These are phyloP conservation scores for Colletotrichum sp. DNA, from an alignment of 2,329 filamentous ascomycete species.

Conservation along the genomic window DNA sequence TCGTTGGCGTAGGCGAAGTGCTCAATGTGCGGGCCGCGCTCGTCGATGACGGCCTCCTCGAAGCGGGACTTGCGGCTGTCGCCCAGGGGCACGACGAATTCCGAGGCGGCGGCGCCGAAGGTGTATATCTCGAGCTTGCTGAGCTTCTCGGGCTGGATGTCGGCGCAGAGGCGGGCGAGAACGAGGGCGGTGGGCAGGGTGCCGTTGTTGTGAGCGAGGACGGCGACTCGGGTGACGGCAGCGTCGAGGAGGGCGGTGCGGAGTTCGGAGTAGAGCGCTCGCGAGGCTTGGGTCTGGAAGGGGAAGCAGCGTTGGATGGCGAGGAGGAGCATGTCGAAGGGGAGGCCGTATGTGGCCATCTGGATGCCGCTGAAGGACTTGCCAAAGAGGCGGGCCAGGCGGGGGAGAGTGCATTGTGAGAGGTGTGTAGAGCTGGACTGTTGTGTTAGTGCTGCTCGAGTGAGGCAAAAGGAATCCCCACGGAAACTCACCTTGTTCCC, in stretches of 20 bases:
- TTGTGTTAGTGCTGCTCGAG: neutral
- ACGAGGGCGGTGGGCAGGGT: slow-evolving; percentile 38
- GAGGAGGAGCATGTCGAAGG: slow-evolving; percentile 53
- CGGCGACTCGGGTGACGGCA: slow-evolving; percentile 35
- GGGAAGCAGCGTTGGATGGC: slow-evolving; percentile 34
- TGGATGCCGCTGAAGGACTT: slow-evolving; percentile 54
- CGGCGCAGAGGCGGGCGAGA: slow-evolving; percentile 39
- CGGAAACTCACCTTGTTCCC: slow-evolving; percentile 31
- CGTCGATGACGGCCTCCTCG: slow-evolving; percentile 20
- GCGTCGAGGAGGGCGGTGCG: slow-evolving; percentile 38
- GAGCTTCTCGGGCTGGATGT: slow-evolving; percentile 37
- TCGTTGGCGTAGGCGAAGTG: slow-evolving; percentile 39
- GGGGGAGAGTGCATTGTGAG: slow-evolving; percentile 33
- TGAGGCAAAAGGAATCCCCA: neutral
- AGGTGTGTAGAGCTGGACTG: slow-evolving; percentile 30
- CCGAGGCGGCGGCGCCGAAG: slow-evolving; percentile 41
- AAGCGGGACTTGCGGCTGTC: slow-evolving; percentile 22
- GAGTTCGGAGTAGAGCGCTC: slow-evolving; percentile 37
- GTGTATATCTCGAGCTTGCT: slow-evolving; percentile 48
- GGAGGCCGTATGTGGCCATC: slow-evolving; percentile 52
- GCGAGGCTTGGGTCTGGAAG: slow-evolving; percentile 30
- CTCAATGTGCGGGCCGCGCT: slow-evolving; percentile 34
- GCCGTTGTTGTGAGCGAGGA: slow-evolving; percentile 44
- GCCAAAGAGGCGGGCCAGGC: slow-evolving; percentile 38
- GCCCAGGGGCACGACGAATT: slow-evolving; percentile 39